phyloP scores from a whole-genome alignment of 2,329 filamentous ascomycete genomes.

The Apiospora hydei region DNA sequence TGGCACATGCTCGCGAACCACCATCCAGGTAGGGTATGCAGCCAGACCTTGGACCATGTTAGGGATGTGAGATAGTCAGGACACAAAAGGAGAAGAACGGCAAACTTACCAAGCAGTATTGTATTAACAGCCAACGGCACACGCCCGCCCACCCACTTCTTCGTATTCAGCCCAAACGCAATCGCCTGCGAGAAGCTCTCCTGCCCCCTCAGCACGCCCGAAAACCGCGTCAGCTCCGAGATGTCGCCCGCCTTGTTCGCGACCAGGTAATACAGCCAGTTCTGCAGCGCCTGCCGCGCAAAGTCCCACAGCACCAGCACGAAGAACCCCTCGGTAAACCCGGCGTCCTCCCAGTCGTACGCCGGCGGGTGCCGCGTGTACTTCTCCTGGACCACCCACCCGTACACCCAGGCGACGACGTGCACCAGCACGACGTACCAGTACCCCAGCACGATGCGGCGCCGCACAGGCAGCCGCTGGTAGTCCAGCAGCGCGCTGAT shows the following conservation, averaged over 20 bases:
- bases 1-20: slow-evolving; percentile 40
- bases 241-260: slow-evolving; percentile 64
- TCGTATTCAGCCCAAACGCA: slow-evolving; percentile 48
- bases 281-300: slow-evolving; percentile 59
- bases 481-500: slow-evolving; percentile 36
- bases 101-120: slow-evolving; percentile 45
- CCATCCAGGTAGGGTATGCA: slow-evolving; percentile 42
- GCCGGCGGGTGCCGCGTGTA: slow-evolving; percentile 58
- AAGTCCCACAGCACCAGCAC: slow-evolving; percentile 71
- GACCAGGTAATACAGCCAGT: slow-evolving; percentile 63
- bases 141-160: slow-evolving; percentile 46
- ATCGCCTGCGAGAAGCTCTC: slow-evolving; percentile 51
- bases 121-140: slow-evolving; percentile 50
- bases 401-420: slow-evolving; percentile 58
- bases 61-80: background rate
- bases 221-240: slow-evolving; percentile 54
- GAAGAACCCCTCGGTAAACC: slow-evolving; percentile 72
- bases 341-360: slow-evolving; percentile 69
- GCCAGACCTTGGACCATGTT: slow-evolving; percentile 35
- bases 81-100: background rate
- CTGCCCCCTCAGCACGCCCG: slow-evolving; percentile 49
- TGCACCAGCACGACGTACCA: slow-evolving; percentile 55
- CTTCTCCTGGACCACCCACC: slow-evolving; percentile 60
- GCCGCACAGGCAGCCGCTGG: slow-evolving; percentile 42
- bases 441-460: slow-evolving; percentile 51